Percentiles rank a stretch among this genome's conserved stretches.
Conservation (phyloP, 2,329 filamentous ascomycete species). For the Cordyceps cateniannulata region DNA sequence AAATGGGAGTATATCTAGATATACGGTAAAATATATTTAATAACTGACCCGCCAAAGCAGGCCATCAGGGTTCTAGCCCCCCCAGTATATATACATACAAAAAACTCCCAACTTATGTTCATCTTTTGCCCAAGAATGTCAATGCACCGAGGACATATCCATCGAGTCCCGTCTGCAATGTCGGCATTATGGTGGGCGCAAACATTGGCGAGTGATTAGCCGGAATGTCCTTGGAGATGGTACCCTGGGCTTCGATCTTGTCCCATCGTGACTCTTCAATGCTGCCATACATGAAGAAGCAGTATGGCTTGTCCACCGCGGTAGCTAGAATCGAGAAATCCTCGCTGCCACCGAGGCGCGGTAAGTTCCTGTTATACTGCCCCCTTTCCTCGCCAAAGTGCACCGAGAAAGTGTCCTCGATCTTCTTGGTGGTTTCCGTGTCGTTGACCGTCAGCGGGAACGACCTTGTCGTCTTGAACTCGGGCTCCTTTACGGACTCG, state of each 20-base stretch:
- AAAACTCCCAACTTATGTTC: background rate
- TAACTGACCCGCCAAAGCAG: background rate
- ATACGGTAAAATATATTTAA: background rate
- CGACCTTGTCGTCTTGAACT: slow-evolving; percentile 31
- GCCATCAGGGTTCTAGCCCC: background rate
- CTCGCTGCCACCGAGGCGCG: slow-evolving; percentile 43
- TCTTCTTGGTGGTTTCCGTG: slow-evolving; percentile 28
- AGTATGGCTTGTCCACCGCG: slow-evolving; percentile 13
- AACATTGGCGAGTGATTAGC: slow-evolving; percentile 22
- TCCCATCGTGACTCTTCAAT: slow-evolving; percentile 17
- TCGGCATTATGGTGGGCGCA: slow-evolving; percentile 20
- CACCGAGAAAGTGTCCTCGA: slow-evolving; percentile 36
- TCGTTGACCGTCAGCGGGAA: slow-evolving; percentile 50
- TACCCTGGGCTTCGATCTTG: slow-evolving; percentile 12
- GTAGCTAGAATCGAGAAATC: slow-evolving; percentile 39
- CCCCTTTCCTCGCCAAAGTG: slow-evolving; percentile 35
- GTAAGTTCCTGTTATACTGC: slow-evolving; percentile 29
- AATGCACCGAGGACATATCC: slow-evolving; percentile 17
- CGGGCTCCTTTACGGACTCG: slow-evolving; percentile 35
- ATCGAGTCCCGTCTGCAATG: slow-evolving; percentile 19
- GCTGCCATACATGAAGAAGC: slow-evolving; percentile 20
- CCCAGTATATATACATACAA: background rate
- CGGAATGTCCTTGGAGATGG: slow-evolving; percentile 17
- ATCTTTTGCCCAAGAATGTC: slow-evolving; percentile 12
- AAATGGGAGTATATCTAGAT: too few species aligned